Evolutionary conservation across 345 rosid species (phyloP), one percentile per base, ranked within the genome.

Genomic region (Gossypium mustelinum): DNA sequence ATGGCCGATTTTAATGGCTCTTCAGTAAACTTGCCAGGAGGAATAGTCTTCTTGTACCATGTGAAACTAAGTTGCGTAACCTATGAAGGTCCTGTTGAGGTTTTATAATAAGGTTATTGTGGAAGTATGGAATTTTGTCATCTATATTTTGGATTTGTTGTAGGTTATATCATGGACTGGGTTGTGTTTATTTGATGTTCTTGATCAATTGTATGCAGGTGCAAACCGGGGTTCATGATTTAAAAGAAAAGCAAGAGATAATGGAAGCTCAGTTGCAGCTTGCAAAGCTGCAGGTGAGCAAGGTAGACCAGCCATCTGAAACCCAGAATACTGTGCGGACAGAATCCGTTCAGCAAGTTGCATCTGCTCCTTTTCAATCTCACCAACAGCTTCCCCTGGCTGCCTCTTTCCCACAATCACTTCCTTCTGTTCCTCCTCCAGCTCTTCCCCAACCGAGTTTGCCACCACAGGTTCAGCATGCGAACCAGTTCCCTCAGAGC

Each of bases 191-290:
- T 52, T 61, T 79, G 39, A 20, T 62, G 7, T 66, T 77, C 73
- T n/a, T 50, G 50, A 22, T 70, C 63, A 22, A 58, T 74, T 43
- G 24, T 45, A 7, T 77, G 80, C 86, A 94, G 97, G 94, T 94
- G 75, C 97, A 90, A 81, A 80, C 85, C 2, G 93, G 94, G 76
- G 87, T 90, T 7, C 86, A 80, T 34, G 79, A 78, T 77, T 72
- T 94, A 80, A 92, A 85, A 83, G 97, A 90, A 81, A 94, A 90
- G 79, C 97, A 90, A 72, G 97, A 88, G 29, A 81, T 83, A 48
- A 43, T 88, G 74, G 94, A 88, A 78, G 87, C 88, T 74, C 94
- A 90, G 74, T 79, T 88, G 79, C 92, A 84, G 76, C 86, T 92
- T 44, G 79, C 86, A 29, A 92, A 88, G 84, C 76, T 87, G 73